Percentiles rank a stretch among this genome's conserved stretches.
Evolutionary conservation across 768 basidiomycete genomes (phyloP).

Genomic region (Rossbeevera mucosa): DNA sequence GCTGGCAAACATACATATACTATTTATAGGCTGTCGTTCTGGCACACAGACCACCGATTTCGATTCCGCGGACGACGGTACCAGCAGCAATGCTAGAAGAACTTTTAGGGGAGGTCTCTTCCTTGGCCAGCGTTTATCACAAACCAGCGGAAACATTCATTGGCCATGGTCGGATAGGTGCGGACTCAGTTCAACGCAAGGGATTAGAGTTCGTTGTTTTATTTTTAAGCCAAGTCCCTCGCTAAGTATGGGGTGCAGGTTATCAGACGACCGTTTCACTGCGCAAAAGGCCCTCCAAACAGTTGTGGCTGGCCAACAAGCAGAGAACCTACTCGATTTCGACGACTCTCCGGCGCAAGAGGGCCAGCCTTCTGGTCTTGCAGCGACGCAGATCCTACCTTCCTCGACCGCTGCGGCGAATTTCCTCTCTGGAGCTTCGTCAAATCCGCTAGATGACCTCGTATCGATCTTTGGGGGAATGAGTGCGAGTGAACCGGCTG

Average conservation of each 20-base stretch:
- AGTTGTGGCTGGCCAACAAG: constrained; percentile 84
- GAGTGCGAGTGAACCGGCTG: constrained; percentile 25
- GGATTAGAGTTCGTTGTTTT: constrained; percentile 49
- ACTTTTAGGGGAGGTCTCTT: constrained; percentile 83
- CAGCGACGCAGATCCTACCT: constrained; percentile 69
- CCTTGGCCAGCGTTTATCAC: constrained; percentile 92
- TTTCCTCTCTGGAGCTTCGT: constrained; percentile 72
- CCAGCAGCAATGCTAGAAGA: constrained; percentile 86
- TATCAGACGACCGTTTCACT: constrained; percentile 66
- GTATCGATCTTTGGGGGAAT: constrained; percentile 83
- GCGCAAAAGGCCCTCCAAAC: constrained; percentile 87
- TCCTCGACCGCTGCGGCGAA: constrained; percentile 71
- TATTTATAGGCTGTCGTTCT: constrained; percentile 73
- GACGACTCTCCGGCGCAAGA: constrained; percentile 64
- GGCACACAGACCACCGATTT: constrained; percentile 88
- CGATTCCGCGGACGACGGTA: constrained; percentile 87
- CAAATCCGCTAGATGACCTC: constrained; percentile 88
- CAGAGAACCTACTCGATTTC: constrained; percentile 94
- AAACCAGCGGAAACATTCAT: constrained; percentile 96
- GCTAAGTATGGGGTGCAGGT: constrained; percentile 30
- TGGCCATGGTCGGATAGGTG: constrained; percentile 84
- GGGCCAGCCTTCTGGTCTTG: constrained; percentile 64
- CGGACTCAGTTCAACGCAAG: constrained; percentile 68
- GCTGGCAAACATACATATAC: constrained; percentile 2
- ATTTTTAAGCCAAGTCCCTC: background rate